Evolutionary conservation across 2,329 filamentous ascomycete genomes (phyloP).

Genomic region (Cladosporium phlei): DNA sequence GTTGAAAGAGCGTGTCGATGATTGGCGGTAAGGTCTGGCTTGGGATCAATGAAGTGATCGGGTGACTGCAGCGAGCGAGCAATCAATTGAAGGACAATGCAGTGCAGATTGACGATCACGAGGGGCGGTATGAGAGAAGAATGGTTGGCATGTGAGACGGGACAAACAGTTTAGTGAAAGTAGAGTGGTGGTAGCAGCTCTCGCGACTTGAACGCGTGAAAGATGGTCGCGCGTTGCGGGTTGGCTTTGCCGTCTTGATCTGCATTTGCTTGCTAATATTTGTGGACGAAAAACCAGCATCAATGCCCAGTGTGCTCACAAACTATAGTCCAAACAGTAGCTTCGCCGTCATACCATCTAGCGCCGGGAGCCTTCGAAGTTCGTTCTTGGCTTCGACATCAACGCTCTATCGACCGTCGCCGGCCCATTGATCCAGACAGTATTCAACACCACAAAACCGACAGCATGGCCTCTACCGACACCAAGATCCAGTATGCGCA

Average conservation of each 20-base stretch:
- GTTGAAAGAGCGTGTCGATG: background rate
- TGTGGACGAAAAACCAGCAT: too few species aligned
- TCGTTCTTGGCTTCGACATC: too few species aligned
- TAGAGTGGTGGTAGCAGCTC: background rate
- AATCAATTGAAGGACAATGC: background rate
- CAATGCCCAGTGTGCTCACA: too few species aligned
- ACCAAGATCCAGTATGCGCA: conserved; percentile 40
- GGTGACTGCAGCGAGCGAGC: background rate
- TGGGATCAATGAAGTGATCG: background rate
- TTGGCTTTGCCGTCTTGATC: background rate
- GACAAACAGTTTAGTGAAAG: background rate
- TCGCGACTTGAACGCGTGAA: too few species aligned
- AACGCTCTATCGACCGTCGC: background rate
- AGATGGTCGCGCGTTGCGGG: background rate
- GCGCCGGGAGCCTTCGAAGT: too few species aligned
- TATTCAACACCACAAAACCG: background rate
- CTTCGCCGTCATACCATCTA: too few species aligned
- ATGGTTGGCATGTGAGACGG: conserved; percentile 1
- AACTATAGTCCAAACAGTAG: too few species aligned
- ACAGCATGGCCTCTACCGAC: conserved; percentile 32
- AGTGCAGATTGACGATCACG: conserved; percentile 3
- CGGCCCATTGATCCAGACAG: background rate
- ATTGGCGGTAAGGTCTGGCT: background rate
- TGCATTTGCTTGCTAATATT: too few species aligned
- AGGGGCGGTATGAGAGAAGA: background rate